Evolutionary conservation across 306 rosid genomes (phyloP).

Genomic region (Sechiopsis laciniata): DNA sequence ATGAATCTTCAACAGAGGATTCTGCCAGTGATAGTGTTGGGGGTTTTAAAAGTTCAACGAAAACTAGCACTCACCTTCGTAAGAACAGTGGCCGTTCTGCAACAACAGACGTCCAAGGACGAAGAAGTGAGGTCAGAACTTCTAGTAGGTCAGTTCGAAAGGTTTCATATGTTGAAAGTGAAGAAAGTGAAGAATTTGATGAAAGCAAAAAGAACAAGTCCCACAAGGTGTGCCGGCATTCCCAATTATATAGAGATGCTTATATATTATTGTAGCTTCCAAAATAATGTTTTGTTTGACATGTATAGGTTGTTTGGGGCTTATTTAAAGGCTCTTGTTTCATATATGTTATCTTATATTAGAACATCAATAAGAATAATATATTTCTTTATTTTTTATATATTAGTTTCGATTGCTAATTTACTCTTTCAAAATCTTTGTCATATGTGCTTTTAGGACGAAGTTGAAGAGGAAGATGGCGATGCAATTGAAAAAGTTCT

Average conservation of each 20-base stretch:
- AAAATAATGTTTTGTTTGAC: conserved; percentile 5
- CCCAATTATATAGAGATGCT: conserved; percentile 7
- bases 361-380: not conserved
- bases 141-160: conserved; percentile 83
- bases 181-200: conserved; percentile 84
- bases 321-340: conserved; percentile 5
- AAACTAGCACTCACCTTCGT: conserved; percentile 47
- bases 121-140: conserved; percentile 71
- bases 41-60: conserved; percentile 55
- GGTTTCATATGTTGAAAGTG: conserved; percentile 99
- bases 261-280: conserved; percentile 22
- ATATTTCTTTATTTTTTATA: not conserved
- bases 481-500: conserved; percentile 93
- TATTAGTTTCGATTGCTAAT: conserved; percentile 9
- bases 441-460: conserved; percentile 53
- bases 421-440: conserved; percentile 17
- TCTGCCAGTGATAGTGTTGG: conserved; percentile 67
- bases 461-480: conserved; percentile 87
- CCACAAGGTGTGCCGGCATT: conserved; percentile 57
- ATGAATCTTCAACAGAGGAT: conserved; percentile 70
- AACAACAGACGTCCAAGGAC: conserved; percentile 37
- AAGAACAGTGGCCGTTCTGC: conserved; percentile 52
- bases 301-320: not conserved
- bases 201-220: conserved; percentile 87
- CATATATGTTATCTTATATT: not conserved